These are phyloP conservation scores for Rhodotorula sp. DNA, from an alignment of 1,284 basidiomycete species.

Conservation along the genomic window DNA sequence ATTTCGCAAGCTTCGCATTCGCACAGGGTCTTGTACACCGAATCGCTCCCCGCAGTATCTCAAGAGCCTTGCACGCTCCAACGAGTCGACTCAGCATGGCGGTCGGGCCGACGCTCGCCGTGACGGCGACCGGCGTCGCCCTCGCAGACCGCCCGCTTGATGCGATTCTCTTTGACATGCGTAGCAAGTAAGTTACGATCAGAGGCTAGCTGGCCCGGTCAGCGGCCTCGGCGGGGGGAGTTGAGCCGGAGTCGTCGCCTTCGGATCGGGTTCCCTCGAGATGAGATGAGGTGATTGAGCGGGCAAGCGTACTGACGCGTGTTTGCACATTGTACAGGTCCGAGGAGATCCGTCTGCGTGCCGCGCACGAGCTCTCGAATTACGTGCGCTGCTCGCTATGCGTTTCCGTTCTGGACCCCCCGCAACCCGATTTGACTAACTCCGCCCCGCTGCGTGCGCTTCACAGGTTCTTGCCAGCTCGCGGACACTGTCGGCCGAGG, in stretches of 20 bases:
- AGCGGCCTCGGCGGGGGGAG: too few relatives aligned
- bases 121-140: neutral
- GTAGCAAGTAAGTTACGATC: conserved; percentile 29
- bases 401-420: neutral
- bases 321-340: neutral
- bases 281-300: neutral
- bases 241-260: neutral
- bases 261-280: too few relatives aligned
- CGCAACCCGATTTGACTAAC: conserved; percentile 8
- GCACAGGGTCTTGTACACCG: too few relatives aligned
- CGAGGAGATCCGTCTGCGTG: conserved; percentile 33
- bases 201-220: too few relatives aligned
- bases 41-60: too few relatives aligned
- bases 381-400: conserved; percentile 14
- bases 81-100: conserved; percentile 13
- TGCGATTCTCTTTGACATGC: conserved; percentile 34
- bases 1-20: too few relatives aligned
- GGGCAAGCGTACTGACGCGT: neutral
- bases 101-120: conserved; percentile 16
- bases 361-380: conserved; percentile 34
- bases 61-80: too few relatives aligned
- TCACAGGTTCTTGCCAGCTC: conserved; percentile 34
- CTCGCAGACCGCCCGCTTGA: conserved; percentile 33
- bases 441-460: too few relatives aligned
- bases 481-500: conserved; percentile 38